Evolutionary conservation across 2,329 filamentous ascomycete genomes (phyloP), one percentile per base, ranked within the genome.

Genomic region (Colletotrichum gloeosporioides): DNA sequence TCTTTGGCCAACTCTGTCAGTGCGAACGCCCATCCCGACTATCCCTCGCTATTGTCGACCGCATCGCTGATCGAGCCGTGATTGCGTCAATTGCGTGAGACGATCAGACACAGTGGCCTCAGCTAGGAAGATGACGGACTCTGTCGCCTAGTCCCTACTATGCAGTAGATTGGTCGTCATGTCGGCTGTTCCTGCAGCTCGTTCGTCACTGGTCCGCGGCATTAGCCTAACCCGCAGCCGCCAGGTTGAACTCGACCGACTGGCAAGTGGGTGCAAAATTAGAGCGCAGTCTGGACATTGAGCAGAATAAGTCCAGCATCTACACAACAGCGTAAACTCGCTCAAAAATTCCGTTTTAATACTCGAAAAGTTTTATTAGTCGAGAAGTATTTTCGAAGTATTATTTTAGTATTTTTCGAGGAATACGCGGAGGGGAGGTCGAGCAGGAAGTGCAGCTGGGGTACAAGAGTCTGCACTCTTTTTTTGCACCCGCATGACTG

Each of bases 171-270:
- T 29, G 9, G 39, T 39, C 8, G 16, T 64, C 25, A 65, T 64
- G 64, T 10, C 44, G 70, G 65, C 27, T 73, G 74, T 74, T 76
- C 74, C 74, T 76, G 74, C 57, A 76, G 70, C 63, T 65, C 44
- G n/a, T 39, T 73, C 59, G 64, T 69, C 70, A 73, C 70, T 76
- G 70, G 73, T 32, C 39, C 44, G 44, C n/a, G 44, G 22, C 44
- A 53, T 53, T 53, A 53, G 55, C 4, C 55, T 59, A 59, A 59
- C 25, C 55, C 44, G 44, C 44, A 34, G 32, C 61, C 22, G 32
- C 29, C n/a, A 22, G 31, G 25, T 63, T 63, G 29, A 63, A 34
- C 18, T 34, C 10, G 34, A 65, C 32, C 8, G 32, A 25, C 31
- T n/a, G n/a, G n/a, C n/a, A n/a, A n/a, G n/a, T n/a, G n/a, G n/a